Base-by-base conservation (phyloP, 2,329 filamentous ascomycete genomes). In the Rutstroemia sydowiana region DNA sequence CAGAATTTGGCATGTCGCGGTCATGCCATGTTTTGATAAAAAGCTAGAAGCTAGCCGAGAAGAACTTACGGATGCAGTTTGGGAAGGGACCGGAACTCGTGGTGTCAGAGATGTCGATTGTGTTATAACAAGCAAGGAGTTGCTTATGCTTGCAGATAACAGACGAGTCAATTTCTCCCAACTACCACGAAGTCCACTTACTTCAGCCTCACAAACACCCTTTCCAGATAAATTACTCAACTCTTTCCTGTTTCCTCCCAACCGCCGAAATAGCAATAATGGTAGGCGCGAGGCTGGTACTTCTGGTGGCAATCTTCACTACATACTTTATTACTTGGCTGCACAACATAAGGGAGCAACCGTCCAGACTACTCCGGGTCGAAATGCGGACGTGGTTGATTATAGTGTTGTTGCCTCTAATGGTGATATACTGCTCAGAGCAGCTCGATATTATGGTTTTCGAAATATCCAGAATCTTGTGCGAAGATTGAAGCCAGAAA, bases 21-120 rank as follows among this genome's bases (percentile, higher is more conserved):
- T 98, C 42, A 98, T 98, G 93, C 93, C 93, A 18, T 98, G 93
- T 69, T 97, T 98, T 68, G 93, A 98, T 69, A 98, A 98, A 75
- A 98, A 98, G 69, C 78, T 98, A 26, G 93, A 98, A 71, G 93
- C 93, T 6, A 95, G 90, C 61, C 84, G 93, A 48, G 85, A 90
- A 68, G 93, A 98, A 69, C 78, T 98, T 36, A 97, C 91, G 1
- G 87, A 92, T 65, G 72, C 78, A 6, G 79, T 81, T 14, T 96
- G 91, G 91, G 73, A 69, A 49, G 73, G 69, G 37, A 71, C 71
- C 48, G 74, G 70, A 13, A 74, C 71, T 1, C 69, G 72, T 45
- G 80, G 81, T 1, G 78, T 93, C 23, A 79, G 93, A 52, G 93
- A 98, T 64, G 91, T 97, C 44, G 93, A 98, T 71, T 97, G 92